A percentile compares a stretch with the other conserved stretches of the same genome.
phyloP scores from a whole-genome alignment of 768 basidiomycete species.

The Obba rivulosa region DNA sequence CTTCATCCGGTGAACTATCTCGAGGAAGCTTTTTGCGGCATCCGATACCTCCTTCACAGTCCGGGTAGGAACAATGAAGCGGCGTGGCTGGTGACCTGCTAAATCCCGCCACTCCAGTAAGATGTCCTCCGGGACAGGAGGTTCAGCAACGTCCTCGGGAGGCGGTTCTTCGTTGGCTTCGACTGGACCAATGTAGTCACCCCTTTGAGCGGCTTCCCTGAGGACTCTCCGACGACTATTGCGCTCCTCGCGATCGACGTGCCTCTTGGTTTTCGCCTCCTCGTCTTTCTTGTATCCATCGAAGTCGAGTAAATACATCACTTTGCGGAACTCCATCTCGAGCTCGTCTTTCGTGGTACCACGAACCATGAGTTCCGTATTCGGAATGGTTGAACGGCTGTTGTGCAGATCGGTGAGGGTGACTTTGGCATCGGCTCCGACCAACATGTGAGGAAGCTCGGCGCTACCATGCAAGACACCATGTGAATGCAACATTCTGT shows the following conservation, averaged over 20 bases:
- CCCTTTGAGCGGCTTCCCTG: slow-evolving; percentile 10
- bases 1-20: neutral
- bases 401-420: slow-evolving; percentile 52
- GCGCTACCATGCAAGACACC: slow-evolving; percentile 29
- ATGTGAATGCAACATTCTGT: slow-evolving; percentile 33
- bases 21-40: neutral
- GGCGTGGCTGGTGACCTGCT: slow-evolving; percentile 28
- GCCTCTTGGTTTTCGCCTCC: slow-evolving; percentile 26
- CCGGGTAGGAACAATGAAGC: slow-evolving; percentile 35
- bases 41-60: slow-evolving; percentile 15
- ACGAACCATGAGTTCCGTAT: slow-evolving; percentile 29
- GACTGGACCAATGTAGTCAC: slow-evolving; percentile 9
- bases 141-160: slow-evolving; percentile 25
- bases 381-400: slow-evolving; percentile 27
- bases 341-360: slow-evolving; percentile 37
- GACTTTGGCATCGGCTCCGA: slow-evolving; percentile 29
- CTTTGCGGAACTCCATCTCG: slow-evolving; percentile 47
- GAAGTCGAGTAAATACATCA: slow-evolving; percentile 50
- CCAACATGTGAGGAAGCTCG: slow-evolving; percentile 20
- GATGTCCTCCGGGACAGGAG: slow-evolving; percentile 28
- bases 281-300: slow-evolving; percentile 32
- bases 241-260: slow-evolving; percentile 22
- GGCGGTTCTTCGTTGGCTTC: neutral
- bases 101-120: slow-evolving; percentile 32
- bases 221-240: slow-evolving; percentile 15